phyloP scores from a whole-genome alignment of 345 rosid species.

The Theobroma cacao region DNA sequence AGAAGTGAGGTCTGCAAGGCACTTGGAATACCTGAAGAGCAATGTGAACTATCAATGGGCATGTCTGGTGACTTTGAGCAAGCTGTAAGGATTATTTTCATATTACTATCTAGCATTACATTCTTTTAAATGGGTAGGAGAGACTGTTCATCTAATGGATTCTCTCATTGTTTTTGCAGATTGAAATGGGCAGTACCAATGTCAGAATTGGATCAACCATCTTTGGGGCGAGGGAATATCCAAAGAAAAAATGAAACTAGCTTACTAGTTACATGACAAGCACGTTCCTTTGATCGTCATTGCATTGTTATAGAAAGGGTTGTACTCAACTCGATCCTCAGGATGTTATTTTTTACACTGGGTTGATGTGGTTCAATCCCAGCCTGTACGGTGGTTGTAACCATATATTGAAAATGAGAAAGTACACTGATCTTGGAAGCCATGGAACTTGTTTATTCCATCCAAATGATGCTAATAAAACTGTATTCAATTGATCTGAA shows the following conservation, averaged over 20 bases:
- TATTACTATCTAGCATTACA: not conserved
- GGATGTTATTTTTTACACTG: not conserved
- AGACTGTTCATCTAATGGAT: not conserved
- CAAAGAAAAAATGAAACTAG: slow-evolving; percentile 42
- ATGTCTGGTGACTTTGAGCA: slow-evolving; percentile 93
- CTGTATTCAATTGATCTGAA: not conserved
- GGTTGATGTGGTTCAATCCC: not conserved
- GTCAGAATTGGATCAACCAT: slow-evolving; percentile 89
- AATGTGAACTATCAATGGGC: slow-evolving; percentile 96
- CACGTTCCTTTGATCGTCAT: not conserved
- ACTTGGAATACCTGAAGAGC: slow-evolving; percentile 75
- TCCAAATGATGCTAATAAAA: slow-evolving; percentile 1
- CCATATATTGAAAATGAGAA: not conserved
- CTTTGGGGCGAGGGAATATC: slow-evolving; percentile 90
- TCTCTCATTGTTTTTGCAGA: slow-evolving; percentile 38
- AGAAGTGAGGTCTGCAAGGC: slow-evolving; percentile 85
- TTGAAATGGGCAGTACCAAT: slow-evolving; percentile 91
- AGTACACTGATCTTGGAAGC: not conserved
- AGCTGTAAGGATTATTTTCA: slow-evolving; percentile 57
- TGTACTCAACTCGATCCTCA: not conserved
- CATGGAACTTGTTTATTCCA: slow-evolving; percentile 3
- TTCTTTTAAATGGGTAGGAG: not conserved
- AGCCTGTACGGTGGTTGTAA: not conserved
- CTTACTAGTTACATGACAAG: not conserved
- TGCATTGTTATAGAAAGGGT: not conserved